These are phyloP conservation scores for Aspergillus quadrilineatus DNA, from an alignment of 2,329 filamentous ascomycete genomes.

Conservation along the genomic window DNA sequence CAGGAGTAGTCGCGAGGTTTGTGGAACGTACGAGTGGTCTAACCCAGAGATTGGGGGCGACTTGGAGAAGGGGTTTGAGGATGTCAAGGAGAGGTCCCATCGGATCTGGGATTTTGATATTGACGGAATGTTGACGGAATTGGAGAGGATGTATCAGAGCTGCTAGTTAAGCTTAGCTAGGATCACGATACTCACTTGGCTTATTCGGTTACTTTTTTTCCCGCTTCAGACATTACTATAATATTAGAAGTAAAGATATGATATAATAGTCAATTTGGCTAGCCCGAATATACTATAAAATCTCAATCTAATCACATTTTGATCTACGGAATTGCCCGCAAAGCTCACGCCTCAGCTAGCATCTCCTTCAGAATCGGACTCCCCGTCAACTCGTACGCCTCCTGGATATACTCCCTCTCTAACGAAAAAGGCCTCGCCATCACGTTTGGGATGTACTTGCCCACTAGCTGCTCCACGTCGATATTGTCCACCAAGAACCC, in stretches of 20 bases:
- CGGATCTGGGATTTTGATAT: conserved; percentile 43
- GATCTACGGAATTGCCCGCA: neutral
- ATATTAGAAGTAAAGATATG: too few species aligned
- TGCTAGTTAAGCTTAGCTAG: neutral
- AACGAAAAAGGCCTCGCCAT: conserved; percentile 90
- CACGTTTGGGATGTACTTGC: conserved; percentile 97
- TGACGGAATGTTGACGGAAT: conserved; percentile 29
- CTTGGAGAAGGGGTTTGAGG: conserved; percentile 37
- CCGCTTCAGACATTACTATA: too few species aligned
- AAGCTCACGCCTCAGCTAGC: conserved; percentile 1
- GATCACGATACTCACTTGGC: too few species aligned
- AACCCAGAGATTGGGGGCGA: conserved; percentile 29
- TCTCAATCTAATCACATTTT: too few species aligned
- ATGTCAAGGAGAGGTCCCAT: conserved; percentile 39
- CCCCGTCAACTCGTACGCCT: conserved; percentile 85
- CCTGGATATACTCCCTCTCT: conserved; percentile 96
- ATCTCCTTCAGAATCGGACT: conserved; percentile 21
- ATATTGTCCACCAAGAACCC: conserved; percentile 57
- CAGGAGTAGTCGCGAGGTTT: conserved; percentile 34
- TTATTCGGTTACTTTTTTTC: too few species aligned
- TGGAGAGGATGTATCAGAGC: conserved; percentile 7
- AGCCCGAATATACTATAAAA: too few species aligned
- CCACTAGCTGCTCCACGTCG: conserved; percentile 88
- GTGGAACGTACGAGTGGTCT: conserved; percentile 24
- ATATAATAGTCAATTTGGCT: too few species aligned